Percentiles rank a stretch among this genome's conserved stretches.
Evolutionary conservation across 495 filamentous ascomycete species (phyloP).

Genomic region (Opeltia flavorubescens): DNA sequence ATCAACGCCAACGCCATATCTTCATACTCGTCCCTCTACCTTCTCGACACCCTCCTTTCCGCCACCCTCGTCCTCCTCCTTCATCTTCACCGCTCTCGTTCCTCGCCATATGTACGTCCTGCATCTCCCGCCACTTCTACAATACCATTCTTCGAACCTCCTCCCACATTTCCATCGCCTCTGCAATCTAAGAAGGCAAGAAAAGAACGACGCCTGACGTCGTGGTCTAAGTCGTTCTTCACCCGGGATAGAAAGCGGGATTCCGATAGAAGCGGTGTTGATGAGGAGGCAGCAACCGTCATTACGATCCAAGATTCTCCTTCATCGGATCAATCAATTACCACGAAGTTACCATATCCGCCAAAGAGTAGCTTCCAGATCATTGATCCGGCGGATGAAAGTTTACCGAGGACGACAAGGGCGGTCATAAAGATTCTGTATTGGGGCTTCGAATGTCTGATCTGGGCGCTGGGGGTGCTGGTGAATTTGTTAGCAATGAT

Average conservation of each 20-base stretch:
- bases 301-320: neutral
- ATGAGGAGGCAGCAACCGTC: neutral
- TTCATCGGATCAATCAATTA: constrained; percentile 5
- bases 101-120: constrained; percentile 8
- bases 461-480: constrained; percentile 16
- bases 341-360: constrained; percentile 5
- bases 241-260: neutral
- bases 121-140: constrained; percentile 6
- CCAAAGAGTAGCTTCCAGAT: constrained; percentile 1
- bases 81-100: constrained; percentile 15
- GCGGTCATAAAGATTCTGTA: constrained; percentile 13
- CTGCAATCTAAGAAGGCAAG: neutral
- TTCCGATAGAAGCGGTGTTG: neutral
- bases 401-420: constrained; percentile 12
- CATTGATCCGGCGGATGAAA: constrained; percentile 11
- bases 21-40: constrained; percentile 11
- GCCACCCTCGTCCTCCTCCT: constrained; percentile 16
- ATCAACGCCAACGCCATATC: constrained; percentile 6
- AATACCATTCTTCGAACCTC: constrained; percentile 5
- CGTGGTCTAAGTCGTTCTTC: neutral
- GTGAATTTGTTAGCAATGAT: constrained; percentile 12
- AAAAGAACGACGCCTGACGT: neutral
- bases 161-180: constrained; percentile 4
- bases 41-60: constrained; percentile 14
- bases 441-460: constrained; percentile 13